Percentiles rank a stretch among this genome's conserved stretches.
Evolutionary conservation across 768 basidiomycete genomes (phyloP).

Genomic region (Suillus subalutaceus): DNA sequence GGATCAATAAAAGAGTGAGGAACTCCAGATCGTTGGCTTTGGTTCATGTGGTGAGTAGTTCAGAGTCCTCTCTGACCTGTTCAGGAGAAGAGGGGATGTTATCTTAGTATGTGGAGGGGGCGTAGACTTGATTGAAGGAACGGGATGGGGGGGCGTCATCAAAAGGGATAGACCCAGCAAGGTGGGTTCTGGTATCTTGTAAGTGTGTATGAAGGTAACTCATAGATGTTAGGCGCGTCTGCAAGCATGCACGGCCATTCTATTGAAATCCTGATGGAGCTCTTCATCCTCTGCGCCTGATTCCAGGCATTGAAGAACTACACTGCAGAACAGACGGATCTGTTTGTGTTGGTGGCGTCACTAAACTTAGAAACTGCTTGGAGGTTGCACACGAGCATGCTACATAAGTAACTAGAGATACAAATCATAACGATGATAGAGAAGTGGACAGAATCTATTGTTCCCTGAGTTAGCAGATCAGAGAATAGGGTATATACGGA

Average conservation of each 20-base stretch:
- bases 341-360: not conserved
- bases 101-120: too few relatives aligned
- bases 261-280: not conserved
- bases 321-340: not conserved
- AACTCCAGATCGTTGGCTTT: too few relatives aligned
- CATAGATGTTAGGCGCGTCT: conserved; percentile 13
- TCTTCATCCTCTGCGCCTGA: not conserved
- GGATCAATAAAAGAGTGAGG: too few relatives aligned
- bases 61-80: too few relatives aligned
- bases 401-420: not conserved
- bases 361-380: not conserved
- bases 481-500: not conserved
- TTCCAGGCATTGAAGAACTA: not conserved
- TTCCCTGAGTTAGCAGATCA: not conserved
- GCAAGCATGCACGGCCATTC: not conserved
- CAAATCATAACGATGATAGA: not conserved
- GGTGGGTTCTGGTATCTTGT: conserved; percentile 24
- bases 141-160: too few relatives aligned
- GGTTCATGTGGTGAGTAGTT: too few relatives aligned
- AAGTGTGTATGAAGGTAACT: conserved; percentile 30
- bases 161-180: conserved; percentile 1
- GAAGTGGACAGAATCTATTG: not conserved
- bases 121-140: too few relatives aligned
- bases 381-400: not conserved
- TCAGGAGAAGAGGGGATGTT: too few relatives aligned